phyloP scores from a whole-genome alignment of 169 alveolate species.

The Eimeria zaria region DNA sequence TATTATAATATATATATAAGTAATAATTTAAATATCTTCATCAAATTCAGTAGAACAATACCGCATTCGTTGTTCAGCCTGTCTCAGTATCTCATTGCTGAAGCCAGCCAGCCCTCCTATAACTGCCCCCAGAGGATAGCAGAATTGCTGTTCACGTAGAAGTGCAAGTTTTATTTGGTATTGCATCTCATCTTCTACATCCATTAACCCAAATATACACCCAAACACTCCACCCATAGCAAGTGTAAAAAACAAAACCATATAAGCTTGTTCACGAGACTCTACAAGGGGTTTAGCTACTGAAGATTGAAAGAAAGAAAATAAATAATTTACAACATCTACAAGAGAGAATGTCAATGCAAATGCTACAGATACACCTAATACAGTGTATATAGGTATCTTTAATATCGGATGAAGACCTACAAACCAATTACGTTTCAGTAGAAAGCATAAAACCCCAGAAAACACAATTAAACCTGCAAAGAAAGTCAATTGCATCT shows the following conservation, averaged over 20 bases:
- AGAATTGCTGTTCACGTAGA: slow-evolving; percentile 95
- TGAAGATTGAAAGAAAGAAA: slow-evolving; percentile 92
- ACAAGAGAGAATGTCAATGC: slow-evolving; percentile 96
- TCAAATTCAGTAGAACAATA: slow-evolving; percentile 91
- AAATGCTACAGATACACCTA: slow-evolving; percentile 97
- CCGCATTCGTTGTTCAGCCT: slow-evolving; percentile 89
- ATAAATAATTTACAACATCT: slow-evolving; percentile 94
- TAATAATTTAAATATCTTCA: slow-evolving; percentile 91
- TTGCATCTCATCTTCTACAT: slow-evolving; percentile 93
- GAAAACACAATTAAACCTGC: slow-evolving; percentile 91
- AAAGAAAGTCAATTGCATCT: slow-evolving; percentile 82
- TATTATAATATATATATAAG: too few species aligned
- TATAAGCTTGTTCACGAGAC: slow-evolving; percentile 93
- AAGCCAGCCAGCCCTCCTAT: slow-evolving; percentile 94
- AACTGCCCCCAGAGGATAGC: slow-evolving; percentile 97
- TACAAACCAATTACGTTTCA: slow-evolving; percentile 96
- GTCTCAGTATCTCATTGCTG: slow-evolving; percentile 90
- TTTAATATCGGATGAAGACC: slow-evolving; percentile 90
- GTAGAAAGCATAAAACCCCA: slow-evolving; percentile 96
- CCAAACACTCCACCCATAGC: slow-evolving; percentile 98
- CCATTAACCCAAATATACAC: slow-evolving; percentile 97
- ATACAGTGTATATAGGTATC: slow-evolving; percentile 96
- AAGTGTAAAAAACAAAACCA: slow-evolving; percentile 94
- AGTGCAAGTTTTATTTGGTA: slow-evolving; percentile 96
- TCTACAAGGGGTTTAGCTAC: slow-evolving; percentile 95